These are phyloP conservation scores for Favolaschia claudopus DNA, from an alignment of 768 basidiomycete species.

Conservation along the genomic window DNA sequence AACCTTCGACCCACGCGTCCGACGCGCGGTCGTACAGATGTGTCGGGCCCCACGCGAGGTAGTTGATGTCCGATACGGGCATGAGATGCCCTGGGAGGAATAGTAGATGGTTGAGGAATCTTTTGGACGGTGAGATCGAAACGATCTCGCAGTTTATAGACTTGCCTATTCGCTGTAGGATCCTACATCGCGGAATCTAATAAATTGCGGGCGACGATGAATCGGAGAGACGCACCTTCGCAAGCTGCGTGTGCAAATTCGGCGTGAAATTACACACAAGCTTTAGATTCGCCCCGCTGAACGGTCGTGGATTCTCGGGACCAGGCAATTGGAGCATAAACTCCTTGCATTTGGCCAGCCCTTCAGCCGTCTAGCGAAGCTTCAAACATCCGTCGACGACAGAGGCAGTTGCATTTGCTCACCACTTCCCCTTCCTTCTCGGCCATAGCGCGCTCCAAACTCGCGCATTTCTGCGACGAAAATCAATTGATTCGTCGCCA, in stretches of 20 bases:
- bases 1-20: neutral
- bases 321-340: neutral
- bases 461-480: no score
- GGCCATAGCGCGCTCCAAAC: no score
- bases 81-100: slow-evolving; percentile 1
- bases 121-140: neutral
- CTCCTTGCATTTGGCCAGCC: neutral
- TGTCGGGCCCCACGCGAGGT: neutral
- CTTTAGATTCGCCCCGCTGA: neutral
- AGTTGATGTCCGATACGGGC: neutral
- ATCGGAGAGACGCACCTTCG: neutral
- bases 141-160: neutral
- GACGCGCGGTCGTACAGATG: neutral
- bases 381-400: no score
- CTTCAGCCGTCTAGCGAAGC: neutral
- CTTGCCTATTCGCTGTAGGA: neutral
- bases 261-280: neutral
- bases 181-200: neutral
- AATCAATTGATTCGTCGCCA: no score
- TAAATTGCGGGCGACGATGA: neutral
- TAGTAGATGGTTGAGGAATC: slow-evolving; percentile 5
- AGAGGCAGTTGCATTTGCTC: no score
- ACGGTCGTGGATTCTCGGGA: neutral
- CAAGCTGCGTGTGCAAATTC: neutral
- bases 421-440: no score